Evolutionary conservation across 768 basidiomycete species (phyloP).

Genomic region (Lactarius akahatsu): DNA sequence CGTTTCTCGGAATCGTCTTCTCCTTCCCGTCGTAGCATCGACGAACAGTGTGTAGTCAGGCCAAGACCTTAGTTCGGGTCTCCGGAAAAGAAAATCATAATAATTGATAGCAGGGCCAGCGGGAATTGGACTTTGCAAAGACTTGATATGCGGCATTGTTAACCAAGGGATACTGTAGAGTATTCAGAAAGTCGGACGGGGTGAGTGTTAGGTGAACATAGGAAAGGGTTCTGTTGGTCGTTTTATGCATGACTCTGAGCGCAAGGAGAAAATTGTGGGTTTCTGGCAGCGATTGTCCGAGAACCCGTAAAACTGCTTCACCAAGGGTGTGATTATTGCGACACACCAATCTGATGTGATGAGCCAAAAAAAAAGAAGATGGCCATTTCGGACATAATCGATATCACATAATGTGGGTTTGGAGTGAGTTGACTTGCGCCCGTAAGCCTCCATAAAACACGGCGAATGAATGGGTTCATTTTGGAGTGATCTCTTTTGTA

Average conservation of each 20-base stretch:
- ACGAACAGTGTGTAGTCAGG: conserved; percentile 56
- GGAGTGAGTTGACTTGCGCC: too few relatives aligned
- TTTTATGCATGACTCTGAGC: background rate
- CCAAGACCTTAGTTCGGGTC: conserved; percentile 36
- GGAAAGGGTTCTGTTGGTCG: background rate
- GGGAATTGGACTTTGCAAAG: conserved; percentile 8
- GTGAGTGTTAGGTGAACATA: background rate
- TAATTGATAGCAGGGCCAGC: conserved; percentile 9
- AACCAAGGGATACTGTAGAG: background rate
- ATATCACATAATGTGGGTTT: background rate
- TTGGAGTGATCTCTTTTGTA: background rate
- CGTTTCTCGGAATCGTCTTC: conserved; percentile 49
- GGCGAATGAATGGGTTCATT: background rate
- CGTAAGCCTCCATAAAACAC: too few relatives aligned
- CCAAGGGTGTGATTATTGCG: background rate
- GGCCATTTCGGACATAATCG: background rate
- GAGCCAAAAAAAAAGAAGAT: background rate
- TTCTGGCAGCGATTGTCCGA: background rate
- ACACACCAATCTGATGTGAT: background rate
- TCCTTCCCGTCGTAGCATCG: conserved; percentile 51
- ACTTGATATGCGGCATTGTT: conserved; percentile 6
- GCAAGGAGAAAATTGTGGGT: conserved; percentile 14
- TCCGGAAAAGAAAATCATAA: conserved; percentile 15
- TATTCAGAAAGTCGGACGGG: too few relatives aligned
- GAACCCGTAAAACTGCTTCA: background rate